Percentiles rank a stretch among this genome's conserved stretches.
Conservation (phyloP, 176 grass and related monocot species). For the Musa schizocarpa region DNA sequence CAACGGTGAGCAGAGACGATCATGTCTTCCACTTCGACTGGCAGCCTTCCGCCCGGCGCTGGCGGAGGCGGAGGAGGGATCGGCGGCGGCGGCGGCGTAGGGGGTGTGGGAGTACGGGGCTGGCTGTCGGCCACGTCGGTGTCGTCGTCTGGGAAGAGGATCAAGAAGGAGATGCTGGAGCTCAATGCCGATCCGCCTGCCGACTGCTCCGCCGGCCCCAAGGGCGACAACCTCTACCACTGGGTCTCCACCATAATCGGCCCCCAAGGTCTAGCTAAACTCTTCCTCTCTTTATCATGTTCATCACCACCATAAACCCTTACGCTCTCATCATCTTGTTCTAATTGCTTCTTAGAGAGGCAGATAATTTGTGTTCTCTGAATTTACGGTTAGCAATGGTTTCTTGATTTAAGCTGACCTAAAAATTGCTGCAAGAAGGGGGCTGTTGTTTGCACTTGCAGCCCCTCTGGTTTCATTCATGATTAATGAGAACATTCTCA, state of each 20-base stretch:
- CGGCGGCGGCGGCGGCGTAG: constrained; percentile 7
- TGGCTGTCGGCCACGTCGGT: constrained; percentile 60
- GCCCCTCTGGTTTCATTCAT: background rate
- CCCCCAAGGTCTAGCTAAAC: constrained; percentile 34
- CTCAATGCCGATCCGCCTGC: constrained; percentile 40
- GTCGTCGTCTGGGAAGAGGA: constrained; percentile 73
- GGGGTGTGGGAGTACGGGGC: constrained; percentile 29
- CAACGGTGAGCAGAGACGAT: background rate
- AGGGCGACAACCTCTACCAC: constrained; percentile 82
- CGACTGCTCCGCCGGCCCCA: constrained; percentile 66
- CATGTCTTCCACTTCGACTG: background rate
- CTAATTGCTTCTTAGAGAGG: background rate
- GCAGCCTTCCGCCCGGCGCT: background rate
- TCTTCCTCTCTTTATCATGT: background rate
- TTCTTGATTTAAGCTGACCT: too few relatives aligned
- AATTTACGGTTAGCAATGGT: too few relatives aligned
- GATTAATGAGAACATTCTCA: background rate
- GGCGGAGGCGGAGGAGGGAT: background rate
- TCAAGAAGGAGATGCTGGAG: constrained; percentile 81
- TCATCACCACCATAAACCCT: background rate
- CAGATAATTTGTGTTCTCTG: background rate
- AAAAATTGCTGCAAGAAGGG: too few relatives aligned
- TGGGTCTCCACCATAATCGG: constrained; percentile 90
- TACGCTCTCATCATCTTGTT: too few relatives aligned
- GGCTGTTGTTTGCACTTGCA: too few relatives aligned